Percentiles rank a stretch among this genome's conserved stretches.
These are phyloP conservation scores for Euphorbia tirucalli DNA, from an alignment of 345 rosid species.

Conservation along the genomic window DNA sequence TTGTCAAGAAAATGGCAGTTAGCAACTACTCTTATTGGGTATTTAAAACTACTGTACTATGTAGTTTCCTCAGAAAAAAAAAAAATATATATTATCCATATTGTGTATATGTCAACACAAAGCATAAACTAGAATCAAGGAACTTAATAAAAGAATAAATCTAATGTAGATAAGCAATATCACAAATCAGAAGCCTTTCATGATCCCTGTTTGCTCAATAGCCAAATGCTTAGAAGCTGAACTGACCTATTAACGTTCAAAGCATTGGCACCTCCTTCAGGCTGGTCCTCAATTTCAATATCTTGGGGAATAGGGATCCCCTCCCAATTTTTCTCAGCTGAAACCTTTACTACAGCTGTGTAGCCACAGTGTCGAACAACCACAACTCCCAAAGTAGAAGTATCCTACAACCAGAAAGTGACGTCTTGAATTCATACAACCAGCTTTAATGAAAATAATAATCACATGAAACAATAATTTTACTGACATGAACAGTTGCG, in stretches of 20 bases:
- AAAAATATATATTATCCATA: not conserved
- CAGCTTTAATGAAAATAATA: constrained; percentile 20
- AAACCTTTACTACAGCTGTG: constrained; percentile 34
- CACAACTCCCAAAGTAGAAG: constrained; percentile 34
- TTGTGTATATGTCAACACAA: not conserved
- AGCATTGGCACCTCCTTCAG: constrained; percentile 37
- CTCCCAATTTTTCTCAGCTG: constrained; percentile 28
- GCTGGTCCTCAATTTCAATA: constrained; percentile 31
- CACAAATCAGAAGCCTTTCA: not conserved
- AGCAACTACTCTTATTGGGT: constrained; percentile 8
- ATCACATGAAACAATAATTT: constrained; percentile 22
- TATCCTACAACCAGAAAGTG: constrained; percentile 33
- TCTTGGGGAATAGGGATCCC: constrained; percentile 28
- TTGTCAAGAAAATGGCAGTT: constrained; percentile 16
- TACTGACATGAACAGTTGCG: constrained; percentile 35
- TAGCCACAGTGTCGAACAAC: constrained; percentile 34
- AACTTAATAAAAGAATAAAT: not conserved
- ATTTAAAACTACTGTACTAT: not conserved
- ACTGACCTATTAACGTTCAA: constrained; percentile 37
- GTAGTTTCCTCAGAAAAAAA: not conserved
- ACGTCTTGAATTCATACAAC: constrained; percentile 33
- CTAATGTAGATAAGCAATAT: not conserved
- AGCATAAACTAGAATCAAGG: not conserved
- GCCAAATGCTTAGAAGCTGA: constrained; percentile 5
- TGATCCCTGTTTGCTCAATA: constrained; percentile 12